These are phyloP conservation scores for Globisporangium middletonii DNA, from an alignment of 352 stramenopile genomes.

Conservation along the genomic window DNA sequence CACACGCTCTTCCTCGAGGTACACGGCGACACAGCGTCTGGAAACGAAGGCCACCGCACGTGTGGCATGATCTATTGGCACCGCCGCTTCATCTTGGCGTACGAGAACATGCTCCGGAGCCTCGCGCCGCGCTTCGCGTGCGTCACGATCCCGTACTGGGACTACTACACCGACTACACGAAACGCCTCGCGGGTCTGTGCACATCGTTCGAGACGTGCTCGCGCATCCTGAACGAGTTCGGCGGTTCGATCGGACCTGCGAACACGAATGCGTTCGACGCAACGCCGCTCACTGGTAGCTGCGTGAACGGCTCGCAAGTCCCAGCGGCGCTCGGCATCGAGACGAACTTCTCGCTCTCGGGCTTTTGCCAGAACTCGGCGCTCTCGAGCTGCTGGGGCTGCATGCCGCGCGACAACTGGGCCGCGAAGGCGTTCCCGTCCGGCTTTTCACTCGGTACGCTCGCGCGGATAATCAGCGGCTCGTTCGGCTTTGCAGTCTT, in stretches of 20 bases:
- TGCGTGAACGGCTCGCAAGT: constrained; percentile 19
- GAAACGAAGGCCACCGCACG: constrained; percentile 26
- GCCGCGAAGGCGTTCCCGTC: constrained; percentile 26
- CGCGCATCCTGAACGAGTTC: constrained; percentile 27
- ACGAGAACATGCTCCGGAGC: constrained; percentile 51
- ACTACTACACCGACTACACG: constrained; percentile 47
- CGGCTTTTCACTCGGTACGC: constrained; percentile 27
- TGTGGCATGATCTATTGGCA: constrained; percentile 54
- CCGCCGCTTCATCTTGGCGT: constrained; percentile 36
- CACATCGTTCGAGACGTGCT: constrained; percentile 28
- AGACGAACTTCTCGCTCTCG: constrained; percentile 8
- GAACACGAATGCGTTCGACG: constrained; percentile 24
- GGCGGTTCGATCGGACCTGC: constrained; percentile 21
- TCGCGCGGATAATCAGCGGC: constrained; percentile 23
- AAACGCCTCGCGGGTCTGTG: constrained; percentile 19
- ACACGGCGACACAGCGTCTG: constrained; percentile 20
- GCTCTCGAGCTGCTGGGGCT: constrained; percentile 24
- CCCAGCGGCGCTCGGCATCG: constrained; percentile 12
- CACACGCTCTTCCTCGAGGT: constrained; percentile 35
- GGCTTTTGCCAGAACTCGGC: constrained; percentile 37
- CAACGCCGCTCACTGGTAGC: constrained; percentile 13
- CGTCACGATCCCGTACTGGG: constrained; percentile 54
- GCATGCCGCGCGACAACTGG: constrained; percentile 34
- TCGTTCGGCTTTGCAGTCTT: constrained; percentile 27
- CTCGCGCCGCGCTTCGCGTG: constrained; percentile 25